These are phyloP conservation scores for Suhomyces yuchorum DNA, from an alignment of 1,139 yeast species.

Conservation along the genomic window DNA sequence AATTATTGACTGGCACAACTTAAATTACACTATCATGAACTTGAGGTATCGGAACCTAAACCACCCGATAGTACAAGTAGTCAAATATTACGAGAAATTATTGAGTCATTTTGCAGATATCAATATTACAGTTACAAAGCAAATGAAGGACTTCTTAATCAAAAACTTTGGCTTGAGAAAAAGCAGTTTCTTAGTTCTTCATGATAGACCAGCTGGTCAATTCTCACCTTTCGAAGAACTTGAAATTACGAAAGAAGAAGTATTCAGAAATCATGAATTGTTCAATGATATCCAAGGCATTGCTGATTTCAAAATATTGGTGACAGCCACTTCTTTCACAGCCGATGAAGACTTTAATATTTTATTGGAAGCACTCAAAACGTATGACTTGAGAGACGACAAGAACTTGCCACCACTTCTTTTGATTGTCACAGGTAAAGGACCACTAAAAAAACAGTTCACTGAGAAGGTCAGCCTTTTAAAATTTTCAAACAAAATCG, in stretches of 20 bases:
- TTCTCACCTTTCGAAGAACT: slow-evolving; percentile 51
- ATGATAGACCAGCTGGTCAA: slow-evolving; percentile 74
- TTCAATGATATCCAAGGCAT: slow-evolving; percentile 37
- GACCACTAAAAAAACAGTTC: slow-evolving; percentile 68
- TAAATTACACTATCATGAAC: slow-evolving; percentile 82
- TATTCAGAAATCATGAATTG: slow-evolving; percentile 41
- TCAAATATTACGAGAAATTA: slow-evolving; percentile 56
- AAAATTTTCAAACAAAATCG: slow-evolving; percentile 45
- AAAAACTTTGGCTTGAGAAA: slow-evolving; percentile 52
- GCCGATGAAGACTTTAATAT: slow-evolving; percentile 88
- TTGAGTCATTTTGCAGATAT: slow-evolving; percentile 61
- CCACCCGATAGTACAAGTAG: slow-evolving; percentile 65
- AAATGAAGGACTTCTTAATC: slow-evolving; percentile 65
- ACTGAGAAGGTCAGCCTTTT: slow-evolving; percentile 47
- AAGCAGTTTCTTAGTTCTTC: slow-evolving; percentile 47
- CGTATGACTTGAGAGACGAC: slow-evolving; percentile 34
- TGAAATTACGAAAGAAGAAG: slow-evolving; percentile 28
- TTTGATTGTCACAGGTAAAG: slow-evolving; percentile 89
- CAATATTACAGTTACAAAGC: slow-evolving; percentile 78
- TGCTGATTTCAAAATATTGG: slow-evolving; percentile 57
- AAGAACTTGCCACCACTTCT: slow-evolving; percentile 50
- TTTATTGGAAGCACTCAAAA: slow-evolving; percentile 65
- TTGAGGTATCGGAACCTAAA: slow-evolving; percentile 54
- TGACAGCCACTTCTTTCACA: slow-evolving; percentile 91
- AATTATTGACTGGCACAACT: slow-evolving; percentile 94